Evolutionary conservation across 1,284 basidiomycete species (phyloP).

Genomic region (Pseudozyma sp.): DNA sequence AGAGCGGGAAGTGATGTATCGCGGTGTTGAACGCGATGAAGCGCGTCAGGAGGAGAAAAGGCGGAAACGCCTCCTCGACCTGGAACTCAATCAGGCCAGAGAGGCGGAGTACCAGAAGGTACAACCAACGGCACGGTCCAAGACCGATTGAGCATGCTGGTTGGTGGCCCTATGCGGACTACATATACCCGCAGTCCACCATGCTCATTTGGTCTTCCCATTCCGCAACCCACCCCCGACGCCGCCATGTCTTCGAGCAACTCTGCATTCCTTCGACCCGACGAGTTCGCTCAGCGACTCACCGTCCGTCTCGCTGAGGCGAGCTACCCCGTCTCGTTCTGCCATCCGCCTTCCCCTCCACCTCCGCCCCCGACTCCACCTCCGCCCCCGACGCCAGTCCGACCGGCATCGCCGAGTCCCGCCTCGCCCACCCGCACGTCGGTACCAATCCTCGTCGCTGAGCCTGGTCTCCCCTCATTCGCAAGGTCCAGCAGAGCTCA

Average conservation of each 20-base stretch:
- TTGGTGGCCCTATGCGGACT: background rate
- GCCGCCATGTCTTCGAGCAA: too few relatives aligned
- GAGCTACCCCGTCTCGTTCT: background rate
- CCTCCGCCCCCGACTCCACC: background rate
- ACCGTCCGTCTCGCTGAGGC: too few relatives aligned
- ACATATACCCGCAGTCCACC: background rate
- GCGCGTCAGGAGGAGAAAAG: slow-evolving; percentile 59
- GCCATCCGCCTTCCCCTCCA: background rate
- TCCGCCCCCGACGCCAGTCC: slow-evolving; percentile 2
- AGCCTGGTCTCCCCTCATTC: background rate
- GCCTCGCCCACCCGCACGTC: background rate
- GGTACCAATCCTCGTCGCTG: background rate
- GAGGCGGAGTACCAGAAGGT: slow-evolving; percentile 57
- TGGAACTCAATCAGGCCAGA: slow-evolving; percentile 54
- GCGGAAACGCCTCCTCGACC: slow-evolving; percentile 54
- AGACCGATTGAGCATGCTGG: background rate
- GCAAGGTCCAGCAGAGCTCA: background rate
- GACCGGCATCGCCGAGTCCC: background rate
- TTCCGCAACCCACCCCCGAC: too few relatives aligned
- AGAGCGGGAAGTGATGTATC: slow-evolving; percentile 76
- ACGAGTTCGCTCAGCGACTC: too few relatives aligned
- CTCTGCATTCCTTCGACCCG: too few relatives aligned
- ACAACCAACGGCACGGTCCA: slow-evolving; percentile 51
- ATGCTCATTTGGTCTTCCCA: too few relatives aligned
- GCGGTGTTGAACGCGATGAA: slow-evolving; percentile 64